These are phyloP conservation scores for Acer negundo DNA, from an alignment of 345 rosid genomes.

Conservation along the genomic window DNA sequence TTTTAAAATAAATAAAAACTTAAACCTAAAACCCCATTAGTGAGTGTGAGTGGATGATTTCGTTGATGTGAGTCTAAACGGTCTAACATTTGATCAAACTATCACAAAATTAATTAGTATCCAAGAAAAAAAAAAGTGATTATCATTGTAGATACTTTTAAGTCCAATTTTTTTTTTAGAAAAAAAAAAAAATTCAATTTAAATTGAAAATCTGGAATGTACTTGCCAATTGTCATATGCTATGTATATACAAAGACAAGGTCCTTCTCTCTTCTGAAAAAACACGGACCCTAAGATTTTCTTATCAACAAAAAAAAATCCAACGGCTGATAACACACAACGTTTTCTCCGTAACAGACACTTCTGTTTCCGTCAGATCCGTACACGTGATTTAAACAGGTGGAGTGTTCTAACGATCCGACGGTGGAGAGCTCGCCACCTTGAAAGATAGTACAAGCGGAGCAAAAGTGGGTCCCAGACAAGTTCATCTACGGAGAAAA, in stretches of 20 bases:
- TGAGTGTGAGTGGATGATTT: too few relatives aligned
- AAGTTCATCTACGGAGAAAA: background rate
- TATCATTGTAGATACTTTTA: too few relatives aligned
- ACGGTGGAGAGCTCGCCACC: constrained; percentile 10
- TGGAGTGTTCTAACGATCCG: constrained; percentile 3
- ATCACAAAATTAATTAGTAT: too few relatives aligned
- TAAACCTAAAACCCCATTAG: too few relatives aligned
- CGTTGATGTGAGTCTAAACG: too few relatives aligned
- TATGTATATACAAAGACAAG: background rate
- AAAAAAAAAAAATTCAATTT: background rate
- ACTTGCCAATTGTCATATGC: background rate
- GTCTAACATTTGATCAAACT: too few relatives aligned
- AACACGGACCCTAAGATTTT: constrained; percentile 1
- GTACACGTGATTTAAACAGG: background rate
- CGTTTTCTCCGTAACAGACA: background rate
- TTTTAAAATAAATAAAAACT: too few relatives aligned
- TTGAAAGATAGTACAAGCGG: background rate
- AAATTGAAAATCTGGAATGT: background rate
- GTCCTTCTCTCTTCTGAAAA: background rate
- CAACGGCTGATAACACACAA: constrained; percentile 6
- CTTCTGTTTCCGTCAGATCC: background rate
- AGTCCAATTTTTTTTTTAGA: too few relatives aligned
- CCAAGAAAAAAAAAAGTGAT: too few relatives aligned
- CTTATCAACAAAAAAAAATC: background rate
- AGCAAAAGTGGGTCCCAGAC: background rate